Evolutionary conservation across 139 green algal species (phyloP), one percentile per base, ranked within the genome.

Genomic region (Edaphochlamys debaryana): DNA sequence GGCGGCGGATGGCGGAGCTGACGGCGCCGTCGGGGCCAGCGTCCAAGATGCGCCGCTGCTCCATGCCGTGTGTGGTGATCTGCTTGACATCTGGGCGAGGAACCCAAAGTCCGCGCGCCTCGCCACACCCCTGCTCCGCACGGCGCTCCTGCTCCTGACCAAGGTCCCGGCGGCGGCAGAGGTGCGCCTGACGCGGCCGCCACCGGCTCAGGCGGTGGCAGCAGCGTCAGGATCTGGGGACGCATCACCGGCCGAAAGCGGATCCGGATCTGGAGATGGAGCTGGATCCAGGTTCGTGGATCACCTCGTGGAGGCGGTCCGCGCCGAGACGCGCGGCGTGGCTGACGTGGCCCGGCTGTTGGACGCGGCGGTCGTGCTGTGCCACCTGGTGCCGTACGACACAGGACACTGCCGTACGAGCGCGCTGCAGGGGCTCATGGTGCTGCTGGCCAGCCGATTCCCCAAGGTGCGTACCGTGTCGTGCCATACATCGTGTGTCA

Each of bases 261-360:
- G n/a, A n/a, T n/a, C n/a, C n/a, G n/a, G n/a, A n/a, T n/a, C n/a
- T n/a, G n/a, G n/a, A n/a, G n/a, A n/a, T n/a, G n/a, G n/a, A n/a
- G n/a, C n/a, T n/a, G n/a, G n/a, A n/a, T n/a, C n/a, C n/a, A n/a
- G n/a, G n/a, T n/a, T n/a, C 62, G 68, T 87, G n/a, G 80, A 56
- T 8, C 54, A 69, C 52, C 34, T 94, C 45, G 79, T 98, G 74
- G 76, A 89, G 54, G 42, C 90, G 67, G 69, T 88, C 32, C 80
- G 84, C 15, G 75, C 71, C 11, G 92, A 95, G 78, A 84, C 91
- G 13, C 81, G 85, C 0, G 84, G 83, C 27, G 96, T 93, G 85
- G 73, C 36, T 30, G 95, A 98, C 54, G 88, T 98, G 19, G 50
- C 80, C 1, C 86, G 91, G 32, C 87, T 97, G 70, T 78, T 94